Evolutionary conservation across 805 yeast genomes (phyloP).

Genomic region (Kuraishia ogatae): DNA sequence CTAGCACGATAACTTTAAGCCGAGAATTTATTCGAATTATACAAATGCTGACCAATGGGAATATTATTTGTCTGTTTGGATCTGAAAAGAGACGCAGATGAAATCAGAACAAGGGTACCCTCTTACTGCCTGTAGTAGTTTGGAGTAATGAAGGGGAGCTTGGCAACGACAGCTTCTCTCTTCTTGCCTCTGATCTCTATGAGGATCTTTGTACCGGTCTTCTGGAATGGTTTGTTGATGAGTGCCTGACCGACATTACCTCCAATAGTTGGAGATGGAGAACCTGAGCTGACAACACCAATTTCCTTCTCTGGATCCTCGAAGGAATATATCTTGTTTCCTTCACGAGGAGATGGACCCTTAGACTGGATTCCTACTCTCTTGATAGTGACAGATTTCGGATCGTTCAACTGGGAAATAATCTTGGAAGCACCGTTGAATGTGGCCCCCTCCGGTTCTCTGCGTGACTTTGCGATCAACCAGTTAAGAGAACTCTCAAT

Average conservation of each 20-base stretch:
- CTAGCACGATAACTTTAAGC: too few relatives aligned
- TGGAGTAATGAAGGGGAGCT: conserved; percentile 78
- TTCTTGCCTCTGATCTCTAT: conserved; percentile 80
- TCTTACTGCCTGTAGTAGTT: conserved; percentile 47
- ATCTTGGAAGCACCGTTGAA: conserved; percentile 78
- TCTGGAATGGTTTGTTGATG: conserved; percentile 59
- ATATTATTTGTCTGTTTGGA: background rate
- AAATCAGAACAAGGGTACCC: too few relatives aligned
- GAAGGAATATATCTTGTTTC: conserved; percentile 49
- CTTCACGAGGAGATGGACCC: conserved; percentile 93
- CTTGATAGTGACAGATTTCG: conserved; percentile 48
- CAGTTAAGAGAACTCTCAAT: conserved; percentile 84
- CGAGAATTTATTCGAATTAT: too few relatives aligned
- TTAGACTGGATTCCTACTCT: conserved; percentile 70
- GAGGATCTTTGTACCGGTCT: conserved; percentile 63
- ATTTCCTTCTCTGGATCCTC: conserved; percentile 46
- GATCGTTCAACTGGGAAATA: conserved; percentile 52
- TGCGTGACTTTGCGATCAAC: conserved; percentile 79
- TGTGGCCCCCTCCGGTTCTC: conserved; percentile 32
- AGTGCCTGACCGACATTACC: conserved; percentile 90
- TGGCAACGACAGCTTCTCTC: conserved; percentile 66
- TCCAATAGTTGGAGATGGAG: conserved; percentile 53
- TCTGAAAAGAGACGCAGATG: background rate
- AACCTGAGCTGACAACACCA: conserved; percentile 49
- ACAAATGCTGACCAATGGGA: background rate